Conservation (phyloP, 2,329 filamentous ascomycete genomes). For the Pseudogymnoascus sp. region DNA sequence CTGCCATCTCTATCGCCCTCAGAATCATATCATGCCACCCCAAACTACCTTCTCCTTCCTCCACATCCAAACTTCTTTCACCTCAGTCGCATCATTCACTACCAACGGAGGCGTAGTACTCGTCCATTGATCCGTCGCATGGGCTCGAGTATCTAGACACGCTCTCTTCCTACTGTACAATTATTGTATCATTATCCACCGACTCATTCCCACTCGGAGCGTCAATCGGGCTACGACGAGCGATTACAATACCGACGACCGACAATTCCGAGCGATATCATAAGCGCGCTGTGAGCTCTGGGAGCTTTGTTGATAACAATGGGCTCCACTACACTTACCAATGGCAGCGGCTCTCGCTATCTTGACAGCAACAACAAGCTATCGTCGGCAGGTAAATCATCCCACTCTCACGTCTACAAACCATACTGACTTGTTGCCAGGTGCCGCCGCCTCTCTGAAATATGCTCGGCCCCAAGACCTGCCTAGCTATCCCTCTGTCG, state of each 20-base stretch:
- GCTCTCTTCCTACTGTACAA: background rate
- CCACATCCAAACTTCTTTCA: background rate
- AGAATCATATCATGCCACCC: background rate
- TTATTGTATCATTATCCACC: background rate
- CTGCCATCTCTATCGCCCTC: background rate
- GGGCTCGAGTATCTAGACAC: background rate
- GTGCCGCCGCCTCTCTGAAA: slow-evolving; percentile 55
- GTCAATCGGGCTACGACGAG: background rate
- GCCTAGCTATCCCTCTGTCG: slow-evolving; percentile 64
- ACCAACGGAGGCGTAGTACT: background rate
- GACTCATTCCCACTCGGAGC: background rate
- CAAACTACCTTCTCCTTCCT: background rate
- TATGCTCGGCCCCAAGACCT: slow-evolving; percentile 67
- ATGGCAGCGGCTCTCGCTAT: slow-evolving; percentile 18
- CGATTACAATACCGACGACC: background rate
- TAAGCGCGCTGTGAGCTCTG: background rate
- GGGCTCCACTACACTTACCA: slow-evolving; percentile 21
- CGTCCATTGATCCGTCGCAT: background rate
- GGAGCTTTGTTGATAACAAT: background rate
- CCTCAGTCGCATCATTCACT: background rate
- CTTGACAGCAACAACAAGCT: slow-evolving; percentile 48
- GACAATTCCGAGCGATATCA: background rate
- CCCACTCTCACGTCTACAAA: slow-evolving; percentile 12
- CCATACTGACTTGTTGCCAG: slow-evolving; percentile 29
- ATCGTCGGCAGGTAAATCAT: slow-evolving; percentile 46